Evolutionary conservation across 495 filamentous ascomycete species (phyloP), one percentile per base, ranked within the genome.

Genomic region (Daldinia loculata): DNA sequence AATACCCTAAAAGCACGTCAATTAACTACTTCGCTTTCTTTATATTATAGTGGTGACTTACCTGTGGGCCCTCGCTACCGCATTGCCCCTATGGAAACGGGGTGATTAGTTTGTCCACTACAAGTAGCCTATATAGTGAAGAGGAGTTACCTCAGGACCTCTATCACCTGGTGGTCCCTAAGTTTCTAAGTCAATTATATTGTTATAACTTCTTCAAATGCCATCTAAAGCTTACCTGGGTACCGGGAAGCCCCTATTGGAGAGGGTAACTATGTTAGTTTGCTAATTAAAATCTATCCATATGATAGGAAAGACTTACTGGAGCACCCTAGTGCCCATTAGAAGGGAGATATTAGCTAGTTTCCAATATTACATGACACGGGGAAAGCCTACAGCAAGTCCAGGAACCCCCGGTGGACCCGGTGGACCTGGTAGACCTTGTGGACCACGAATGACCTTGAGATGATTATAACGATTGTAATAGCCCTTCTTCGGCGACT

Each of bases 331-430:
- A 24, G 9, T 4, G 4, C 9, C 3, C 19, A 24, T 24, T 14
- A 5, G 9, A 22, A 48, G 9, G 2, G 22, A 8, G 4, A 22
- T 48, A 48, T 48, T 48, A 48, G 43, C 11, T 11, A 12, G 1
- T 12, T 12, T 5, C 24, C 19, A 48, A 24, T 0, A 12, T 24
- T 24, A 4, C 4, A 48, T 3, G 9, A 11, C 0, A 48, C 2
- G 6, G 9, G 11, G 2, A 30, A 30, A 4, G 2, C 50, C 15
- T 53, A 53, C 50, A 6, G 1, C 26, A 14, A 17, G 48, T 22
- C 60, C 60, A 15, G 60, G 60, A 11, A 19, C 3, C 12, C 61
- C 61, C 6, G 24, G 61, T 6, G 61, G 61, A n/a, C 59, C 61
- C 2, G 12, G 61, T 12, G 48, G 50, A 8, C 61, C 58, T 34